A percentile compares a stretch with the other conserved stretches of the same genome.
Evolutionary conservation across 1,139 yeast species (phyloP).

Genomic region (Taphrina populina): DNA sequence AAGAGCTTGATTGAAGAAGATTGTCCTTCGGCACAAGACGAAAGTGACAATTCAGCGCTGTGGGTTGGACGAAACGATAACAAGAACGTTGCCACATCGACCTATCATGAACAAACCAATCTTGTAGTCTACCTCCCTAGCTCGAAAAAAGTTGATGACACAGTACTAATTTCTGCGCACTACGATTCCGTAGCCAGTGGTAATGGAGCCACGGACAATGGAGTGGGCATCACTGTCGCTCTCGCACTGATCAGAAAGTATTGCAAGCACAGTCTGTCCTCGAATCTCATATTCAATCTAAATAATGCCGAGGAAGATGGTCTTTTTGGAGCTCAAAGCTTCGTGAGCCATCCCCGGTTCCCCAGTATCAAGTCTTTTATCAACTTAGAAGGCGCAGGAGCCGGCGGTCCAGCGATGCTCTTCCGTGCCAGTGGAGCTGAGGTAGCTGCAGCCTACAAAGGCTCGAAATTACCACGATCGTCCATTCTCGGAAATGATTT

Average conservation of each 20-base stretch:
- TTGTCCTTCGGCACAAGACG: slow-evolving; percentile 19
- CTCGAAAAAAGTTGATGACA: slow-evolving; percentile 52
- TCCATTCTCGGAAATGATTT: slow-evolving; percentile 40
- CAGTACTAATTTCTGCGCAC: slow-evolving; percentile 77
- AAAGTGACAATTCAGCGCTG: slow-evolving; percentile 19
- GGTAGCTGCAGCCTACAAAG: slow-evolving; percentile 40
- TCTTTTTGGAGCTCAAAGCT: slow-evolving; percentile 74
- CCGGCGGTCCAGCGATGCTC: slow-evolving; percentile 82
- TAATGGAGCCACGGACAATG: slow-evolving; percentile 88
- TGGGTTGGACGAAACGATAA: slow-evolving; percentile 4
- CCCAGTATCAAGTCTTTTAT: slow-evolving; percentile 62
- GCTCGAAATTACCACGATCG: slow-evolving; percentile 39
- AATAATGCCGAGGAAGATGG: slow-evolving; percentile 93
- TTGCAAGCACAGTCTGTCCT: slow-evolving; percentile 55
- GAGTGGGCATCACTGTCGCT: slow-evolving; percentile 84
- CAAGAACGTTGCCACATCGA: slow-evolving; percentile 10
- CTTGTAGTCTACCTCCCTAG: slow-evolving; percentile 25
- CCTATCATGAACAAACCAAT: slow-evolving; percentile 27
- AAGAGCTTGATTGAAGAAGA: slow-evolving; percentile 40
- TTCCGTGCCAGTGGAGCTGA: slow-evolving; percentile 76
- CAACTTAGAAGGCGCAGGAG: slow-evolving; percentile 93
- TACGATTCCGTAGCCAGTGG: slow-evolving; percentile 87
- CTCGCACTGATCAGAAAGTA: slow-evolving; percentile 64
- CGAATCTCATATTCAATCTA: slow-evolving; percentile 78
- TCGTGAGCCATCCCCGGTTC: slow-evolving; percentile 74